Evolutionary conservation across 331 rosid species (phyloP).

Genomic region (Pyracantha coccinea): DNA sequence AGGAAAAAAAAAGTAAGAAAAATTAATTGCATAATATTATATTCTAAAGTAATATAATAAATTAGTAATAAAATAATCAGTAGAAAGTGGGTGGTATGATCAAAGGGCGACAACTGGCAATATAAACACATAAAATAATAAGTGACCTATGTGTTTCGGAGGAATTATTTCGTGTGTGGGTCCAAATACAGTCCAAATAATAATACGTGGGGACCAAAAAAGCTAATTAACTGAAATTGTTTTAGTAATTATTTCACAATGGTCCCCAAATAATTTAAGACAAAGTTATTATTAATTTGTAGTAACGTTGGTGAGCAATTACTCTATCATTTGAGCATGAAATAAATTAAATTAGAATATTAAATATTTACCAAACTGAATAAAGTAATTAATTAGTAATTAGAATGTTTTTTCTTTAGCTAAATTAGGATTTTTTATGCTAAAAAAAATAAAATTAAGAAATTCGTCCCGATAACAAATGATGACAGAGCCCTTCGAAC

Average conservation of each 20-base stretch:
- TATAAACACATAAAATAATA: background rate
- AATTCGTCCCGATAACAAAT: fast-evolving
- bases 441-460: no score
- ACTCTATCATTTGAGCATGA: background rate
- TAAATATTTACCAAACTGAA: background rate
- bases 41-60: background rate
- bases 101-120: background rate
- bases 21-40: background rate
- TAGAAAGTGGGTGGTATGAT: background rate
- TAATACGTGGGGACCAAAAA: background rate
- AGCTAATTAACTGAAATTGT: background rate
- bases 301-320: background rate
- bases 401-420: background rate
- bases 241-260: background rate
- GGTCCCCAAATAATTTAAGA: background rate
- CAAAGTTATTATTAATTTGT: background rate
- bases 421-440: background rate
- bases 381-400: background rate
- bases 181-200: no score
- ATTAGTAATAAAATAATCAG: background rate
- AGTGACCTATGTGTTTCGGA: background rate
- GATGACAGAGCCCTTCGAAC: no score
- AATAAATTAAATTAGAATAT: background rate
- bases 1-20: background rate
- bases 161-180: background rate